These are phyloP conservation scores for Passalora sequoiae DNA, from an alignment of 2,329 filamentous ascomycete species.

Conservation along the genomic window DNA sequence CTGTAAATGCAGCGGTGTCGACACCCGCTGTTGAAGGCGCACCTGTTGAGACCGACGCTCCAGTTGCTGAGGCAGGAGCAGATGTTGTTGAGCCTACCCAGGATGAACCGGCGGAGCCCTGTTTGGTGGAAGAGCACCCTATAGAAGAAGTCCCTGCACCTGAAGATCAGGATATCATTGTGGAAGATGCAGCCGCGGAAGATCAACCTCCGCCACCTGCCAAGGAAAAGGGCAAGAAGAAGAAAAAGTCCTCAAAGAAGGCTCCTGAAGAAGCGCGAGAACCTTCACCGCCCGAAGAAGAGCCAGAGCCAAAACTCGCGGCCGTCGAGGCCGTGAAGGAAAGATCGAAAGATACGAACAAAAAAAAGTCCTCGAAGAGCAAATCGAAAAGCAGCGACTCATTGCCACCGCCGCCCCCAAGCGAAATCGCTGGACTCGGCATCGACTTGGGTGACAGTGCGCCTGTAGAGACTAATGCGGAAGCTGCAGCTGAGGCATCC, in stretches of 20 bases:
- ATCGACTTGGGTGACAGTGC: slow-evolving; percentile 13
- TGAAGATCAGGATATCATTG: neutral
- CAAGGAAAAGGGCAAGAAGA: slow-evolving; percentile 7
- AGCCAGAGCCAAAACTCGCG: neutral
- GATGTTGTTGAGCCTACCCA: neutral
- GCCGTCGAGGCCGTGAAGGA: neutral
- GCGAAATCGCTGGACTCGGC: slow-evolving; percentile 13
- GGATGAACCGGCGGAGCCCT: too few species aligned
- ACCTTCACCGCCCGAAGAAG: neutral
- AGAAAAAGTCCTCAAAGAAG: slow-evolving; percentile 10
- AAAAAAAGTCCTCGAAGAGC: slow-evolving; percentile 16
- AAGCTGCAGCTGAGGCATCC: neutral
- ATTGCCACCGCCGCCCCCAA: slow-evolving; percentile 2
- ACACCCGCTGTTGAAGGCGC: neutral
- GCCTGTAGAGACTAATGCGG: slow-evolving; percentile 3
- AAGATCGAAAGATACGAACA: slow-evolving; percentile 9
- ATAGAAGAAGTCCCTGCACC: too few species aligned
- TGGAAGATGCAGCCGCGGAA: neutral
- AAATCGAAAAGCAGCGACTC: slow-evolving; percentile 1
- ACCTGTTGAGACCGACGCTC: neutral
- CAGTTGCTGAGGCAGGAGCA: neutral
- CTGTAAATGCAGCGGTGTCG: neutral
- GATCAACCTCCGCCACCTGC: neutral
- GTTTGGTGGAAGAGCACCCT: too few species aligned
- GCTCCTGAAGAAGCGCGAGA: slow-evolving; percentile 1